Base-by-base conservation (phyloP, 805 yeast genomes). In the Candida khao-thaluensis region DNA sequence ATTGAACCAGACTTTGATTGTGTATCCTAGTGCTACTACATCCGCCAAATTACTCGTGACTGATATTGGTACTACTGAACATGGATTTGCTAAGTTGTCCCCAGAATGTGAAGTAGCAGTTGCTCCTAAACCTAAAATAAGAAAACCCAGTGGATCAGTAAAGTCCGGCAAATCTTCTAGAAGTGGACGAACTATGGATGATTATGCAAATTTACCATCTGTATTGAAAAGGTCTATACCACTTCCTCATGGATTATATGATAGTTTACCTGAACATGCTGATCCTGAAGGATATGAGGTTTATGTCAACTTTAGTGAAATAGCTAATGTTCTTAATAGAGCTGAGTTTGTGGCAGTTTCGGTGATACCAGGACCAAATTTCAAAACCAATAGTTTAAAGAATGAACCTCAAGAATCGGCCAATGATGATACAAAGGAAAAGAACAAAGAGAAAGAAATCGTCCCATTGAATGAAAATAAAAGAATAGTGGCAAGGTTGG, bases 91-190 rank as follows among this genome's bases (percentile, higher is more conserved):
- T 1, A 71, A 74, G 44, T 57, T 86, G 3, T 69, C 81, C 2
- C 79, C 84, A 0, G 74, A 74, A 42, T 76, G 89, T 15, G 87
- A 85, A 48, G 74, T 86, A 10, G 74, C 83, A 40, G 81, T 91
- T 20, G 87, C 95, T 5, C 97, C 98, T 3, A 66, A 61, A 36
- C 51, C 52, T 7, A 44, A 60, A 40, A 59, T 48, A 23, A 59
- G 57, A 40, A 57, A 57, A 29, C 24, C 59, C n/a, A 51, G 65
- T 2, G 52, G 60, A 2, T 52, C 59, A 16, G 50, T 61, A 7
- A 55, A 59, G 33, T 37, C 52, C 1, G 41, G 50, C 1, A 55
- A 48, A 18, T 41, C 63, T 45, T 32, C 57, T 12, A 52, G 48
- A 31, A 29, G 48, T 16, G 36, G 43, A 12, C 40, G 32, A 48